Conservation (phyloP, 331 rosid genomes). For the Dryas integrifolia region DNA sequence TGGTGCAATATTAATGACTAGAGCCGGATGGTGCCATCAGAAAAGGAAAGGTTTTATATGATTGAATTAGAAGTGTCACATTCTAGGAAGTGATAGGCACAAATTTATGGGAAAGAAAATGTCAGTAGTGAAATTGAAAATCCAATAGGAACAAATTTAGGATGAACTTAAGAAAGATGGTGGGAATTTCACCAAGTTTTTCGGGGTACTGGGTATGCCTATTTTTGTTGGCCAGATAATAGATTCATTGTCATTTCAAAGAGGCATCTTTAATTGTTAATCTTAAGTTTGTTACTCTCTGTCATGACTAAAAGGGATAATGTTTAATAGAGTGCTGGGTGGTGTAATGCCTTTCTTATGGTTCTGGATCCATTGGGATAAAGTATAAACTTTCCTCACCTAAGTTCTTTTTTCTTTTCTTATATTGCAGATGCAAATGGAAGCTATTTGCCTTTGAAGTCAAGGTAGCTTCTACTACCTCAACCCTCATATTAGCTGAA, state of each 20-base stretch:
- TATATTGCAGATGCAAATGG: conserved; percentile 63
- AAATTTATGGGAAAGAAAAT: background rate
- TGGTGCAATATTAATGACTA: background rate
- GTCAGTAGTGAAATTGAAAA: background rate
- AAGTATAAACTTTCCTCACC: conserved; percentile 12
- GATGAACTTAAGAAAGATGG: background rate
- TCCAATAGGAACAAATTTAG: background rate
- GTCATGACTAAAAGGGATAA: background rate
- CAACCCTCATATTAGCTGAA: conserved; percentile 15
- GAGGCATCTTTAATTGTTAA: background rate
- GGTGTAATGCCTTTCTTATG: background rate
- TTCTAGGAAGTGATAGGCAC: background rate
- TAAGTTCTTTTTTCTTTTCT: conserved; percentile 13
- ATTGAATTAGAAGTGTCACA: background rate
- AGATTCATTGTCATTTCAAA: background rate
- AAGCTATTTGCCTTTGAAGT: conserved; percentile 37
- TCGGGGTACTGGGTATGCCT: background rate
- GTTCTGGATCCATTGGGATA: conserved; percentile 10
- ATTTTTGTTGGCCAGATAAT: background rate
- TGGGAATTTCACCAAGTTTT: background rate
- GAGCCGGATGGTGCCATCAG: background rate
- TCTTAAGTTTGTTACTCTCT: conserved; percentile 1
- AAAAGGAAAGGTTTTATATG: background rate
- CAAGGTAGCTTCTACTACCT: conserved; percentile 51
- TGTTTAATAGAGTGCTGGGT: background rate